Conservation (phyloP, 176 grass and related monocot species). For the Olyra latifolia region DNA sequence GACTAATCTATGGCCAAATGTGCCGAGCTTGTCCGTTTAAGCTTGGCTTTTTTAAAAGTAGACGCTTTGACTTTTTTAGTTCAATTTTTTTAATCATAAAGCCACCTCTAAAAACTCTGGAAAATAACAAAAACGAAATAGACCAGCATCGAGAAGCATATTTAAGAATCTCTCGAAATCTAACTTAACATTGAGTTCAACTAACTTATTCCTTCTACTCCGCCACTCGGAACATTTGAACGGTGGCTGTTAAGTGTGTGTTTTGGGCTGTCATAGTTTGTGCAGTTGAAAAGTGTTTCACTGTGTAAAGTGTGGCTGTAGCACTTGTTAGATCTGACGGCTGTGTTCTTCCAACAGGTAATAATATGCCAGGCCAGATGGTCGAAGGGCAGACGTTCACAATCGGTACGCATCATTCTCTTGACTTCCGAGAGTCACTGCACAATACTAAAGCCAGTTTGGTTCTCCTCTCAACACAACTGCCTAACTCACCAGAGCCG, state of each 20-base stretch:
- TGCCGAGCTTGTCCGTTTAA: too few relatives aligned
- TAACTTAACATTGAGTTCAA: too few relatives aligned
- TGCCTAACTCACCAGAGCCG: constrained; percentile 49
- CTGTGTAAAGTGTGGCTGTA: neutral
- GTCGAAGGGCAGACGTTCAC: constrained; percentile 93
- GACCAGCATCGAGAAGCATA: too few relatives aligned
- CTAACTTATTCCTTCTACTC: too few relatives aligned
- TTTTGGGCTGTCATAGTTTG: neutral
- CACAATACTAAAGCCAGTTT: neutral
- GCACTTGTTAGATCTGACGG: neutral
- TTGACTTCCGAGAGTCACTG: neutral
- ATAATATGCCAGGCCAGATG: constrained; percentile 72
- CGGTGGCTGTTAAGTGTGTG: too few relatives aligned
- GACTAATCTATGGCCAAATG: neutral
- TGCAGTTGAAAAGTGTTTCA: neutral
- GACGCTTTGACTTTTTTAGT: too few relatives aligned
- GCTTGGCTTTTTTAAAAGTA: too few relatives aligned
- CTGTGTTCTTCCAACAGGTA: constrained; percentile 51
- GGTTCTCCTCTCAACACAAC: neutral
- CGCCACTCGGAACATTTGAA: too few relatives aligned
- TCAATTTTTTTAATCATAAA: too few relatives aligned
- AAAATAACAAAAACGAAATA: too few relatives aligned
- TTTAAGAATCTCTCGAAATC: too few relatives aligned
- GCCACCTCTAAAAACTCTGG: too few relatives aligned
- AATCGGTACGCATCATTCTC: constrained; percentile 49